Evolutionary conservation across 352 stramenopile species (phyloP), one percentile per base, ranked within the genome.

Genomic region (Pythium biforme): DNA sequence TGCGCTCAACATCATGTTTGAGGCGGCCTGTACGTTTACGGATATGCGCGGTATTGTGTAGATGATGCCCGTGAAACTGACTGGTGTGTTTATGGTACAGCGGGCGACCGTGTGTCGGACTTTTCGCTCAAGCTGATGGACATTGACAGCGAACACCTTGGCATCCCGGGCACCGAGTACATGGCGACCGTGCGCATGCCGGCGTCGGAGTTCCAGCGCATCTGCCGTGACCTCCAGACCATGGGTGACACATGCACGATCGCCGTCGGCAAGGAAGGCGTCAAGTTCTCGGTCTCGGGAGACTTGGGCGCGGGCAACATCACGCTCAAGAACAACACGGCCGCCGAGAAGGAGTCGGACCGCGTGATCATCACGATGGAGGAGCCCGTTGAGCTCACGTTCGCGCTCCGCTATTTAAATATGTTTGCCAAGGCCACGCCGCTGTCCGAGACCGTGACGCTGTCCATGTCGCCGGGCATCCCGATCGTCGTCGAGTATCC

Each of bases 51-150:
- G n/a, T n/a, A n/a, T n/a, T n/a, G n/a, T n/a, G n/a, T n/a, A n/a
- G n/a, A n/a, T n/a, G n/a, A n/a, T n/a, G n/a, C n/a, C n/a, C n/a
- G n/a, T n/a, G n/a, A n/a, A n/a, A 40, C 8, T 17, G 12, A 40
- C 14, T 17, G 9, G 34, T 40, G 6, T 40, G 34, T 40, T 17
- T 37, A 34, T 50, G 12, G 14, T 65, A 55, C 43, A 92, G 80
- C 90, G 22, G 86, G 94, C 50, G 92, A 98, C 68, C 79, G 92
- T 54, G 95, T 98, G 22, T 97, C 90, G 47, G 94, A 98, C 62
- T 98, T 98, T 72, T 98, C 98, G 72, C 84, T 99, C 55, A 99
- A 99, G 88, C 89, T 99, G 49, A 99, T 99, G 96, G 97, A 99
- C 74, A 99, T 99, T 88, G 97, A 99, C 73, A 96, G 83, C 59